A percentile compares a stretch with the other conserved stretches of the same genome.
phyloP scores from a whole-genome alignment of 495 filamentous ascomycete genomes.

The Thermothielavioides terrestris region DNA sequence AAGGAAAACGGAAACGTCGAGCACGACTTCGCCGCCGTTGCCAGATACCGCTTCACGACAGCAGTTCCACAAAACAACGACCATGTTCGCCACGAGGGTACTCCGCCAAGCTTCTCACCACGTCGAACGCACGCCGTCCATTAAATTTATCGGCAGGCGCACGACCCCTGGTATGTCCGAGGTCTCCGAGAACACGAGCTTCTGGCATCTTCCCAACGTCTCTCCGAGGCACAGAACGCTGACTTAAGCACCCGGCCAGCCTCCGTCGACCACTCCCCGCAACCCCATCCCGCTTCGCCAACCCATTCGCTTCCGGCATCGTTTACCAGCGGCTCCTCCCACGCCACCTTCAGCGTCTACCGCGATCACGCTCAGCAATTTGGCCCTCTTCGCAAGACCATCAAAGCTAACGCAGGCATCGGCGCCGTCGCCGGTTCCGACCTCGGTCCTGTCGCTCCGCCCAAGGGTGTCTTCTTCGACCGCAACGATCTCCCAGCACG shows the following conservation, averaged over 20 bases:
- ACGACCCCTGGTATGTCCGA: conserved; percentile 59
- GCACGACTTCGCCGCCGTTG: too few relatives aligned
- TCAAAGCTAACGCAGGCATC: conserved; percentile 45
- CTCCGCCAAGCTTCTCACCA: conserved; percentile 57
- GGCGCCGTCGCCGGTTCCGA: conserved; percentile 56
- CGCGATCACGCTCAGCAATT: conserved; percentile 88
- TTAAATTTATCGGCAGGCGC: conserved; percentile 88
- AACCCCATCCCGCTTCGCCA: conserved; percentile 53
- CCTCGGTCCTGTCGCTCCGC: conserved; percentile 61
- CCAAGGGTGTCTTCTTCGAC: conserved; percentile 75
- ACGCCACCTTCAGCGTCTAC: conserved; percentile 80
- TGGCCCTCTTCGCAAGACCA: conserved; percentile 65
- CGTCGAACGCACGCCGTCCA: conserved; percentile 66
- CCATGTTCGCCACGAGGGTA: conserved; percentile 57
- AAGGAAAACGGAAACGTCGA: too few relatives aligned
- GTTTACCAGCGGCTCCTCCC: conserved; percentile 50
- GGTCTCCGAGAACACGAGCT: conserved; percentile 8
- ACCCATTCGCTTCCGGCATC: conserved; percentile 43
- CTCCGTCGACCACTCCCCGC: conserved; percentile 72
- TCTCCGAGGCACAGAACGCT: not conserved
- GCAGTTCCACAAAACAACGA: conserved; percentile 8
- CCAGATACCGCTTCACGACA: not conserved
- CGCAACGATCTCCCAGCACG: conserved; percentile 74
- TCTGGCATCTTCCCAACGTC: too few relatives aligned
- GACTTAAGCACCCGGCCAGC: conserved; percentile 33